Evolutionary conservation across 148 eudicot genomes (phyloP).

Genomic region (Rhododendron vialii): DNA sequence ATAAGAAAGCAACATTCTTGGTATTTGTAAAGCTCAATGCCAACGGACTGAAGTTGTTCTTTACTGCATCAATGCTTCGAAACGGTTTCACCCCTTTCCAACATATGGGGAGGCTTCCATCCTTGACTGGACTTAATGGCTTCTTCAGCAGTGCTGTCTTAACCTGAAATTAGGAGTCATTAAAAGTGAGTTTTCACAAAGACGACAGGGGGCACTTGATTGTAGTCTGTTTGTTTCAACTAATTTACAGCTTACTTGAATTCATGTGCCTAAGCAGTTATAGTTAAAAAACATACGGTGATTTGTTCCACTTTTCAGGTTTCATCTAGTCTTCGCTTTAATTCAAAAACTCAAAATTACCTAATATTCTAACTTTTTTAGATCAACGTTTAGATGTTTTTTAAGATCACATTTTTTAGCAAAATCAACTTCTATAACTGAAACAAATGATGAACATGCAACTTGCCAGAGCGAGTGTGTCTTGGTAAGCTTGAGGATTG

Average conservation of each 20-base stretch:
- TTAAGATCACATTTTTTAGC: background rate
- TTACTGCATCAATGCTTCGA: conserved; percentile 10
- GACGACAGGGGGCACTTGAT: background rate
- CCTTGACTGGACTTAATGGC: conserved; percentile 5
- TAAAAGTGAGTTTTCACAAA: background rate
- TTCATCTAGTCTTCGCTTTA: background rate
- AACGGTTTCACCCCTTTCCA: conserved; percentile 18
- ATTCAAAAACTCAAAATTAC: background rate
- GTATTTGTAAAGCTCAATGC: conserved; percentile 4
- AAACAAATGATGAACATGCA: background rate
- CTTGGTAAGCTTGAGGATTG: conserved; percentile 15
- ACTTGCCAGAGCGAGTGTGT: conserved; percentile 16
- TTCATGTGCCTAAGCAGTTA: background rate
- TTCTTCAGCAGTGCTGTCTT: conserved; percentile 8
- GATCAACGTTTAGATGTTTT: background rate
- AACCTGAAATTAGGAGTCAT: conserved; percentile 5
- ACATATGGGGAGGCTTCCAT: conserved; percentile 19
- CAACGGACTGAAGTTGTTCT: conserved; percentile 16
- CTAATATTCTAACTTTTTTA: background rate
- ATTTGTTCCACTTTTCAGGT: background rate
- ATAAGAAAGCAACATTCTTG: conserved; percentile 11
- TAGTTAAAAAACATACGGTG: background rate
- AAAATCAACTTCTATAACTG: background rate
- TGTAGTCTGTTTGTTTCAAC: background rate
- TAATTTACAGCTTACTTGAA: background rate